These are phyloP conservation scores for Wickerhamomyces kurtzmanii DNA, from an alignment of 805 yeast species.

Conservation along the genomic window DNA sequence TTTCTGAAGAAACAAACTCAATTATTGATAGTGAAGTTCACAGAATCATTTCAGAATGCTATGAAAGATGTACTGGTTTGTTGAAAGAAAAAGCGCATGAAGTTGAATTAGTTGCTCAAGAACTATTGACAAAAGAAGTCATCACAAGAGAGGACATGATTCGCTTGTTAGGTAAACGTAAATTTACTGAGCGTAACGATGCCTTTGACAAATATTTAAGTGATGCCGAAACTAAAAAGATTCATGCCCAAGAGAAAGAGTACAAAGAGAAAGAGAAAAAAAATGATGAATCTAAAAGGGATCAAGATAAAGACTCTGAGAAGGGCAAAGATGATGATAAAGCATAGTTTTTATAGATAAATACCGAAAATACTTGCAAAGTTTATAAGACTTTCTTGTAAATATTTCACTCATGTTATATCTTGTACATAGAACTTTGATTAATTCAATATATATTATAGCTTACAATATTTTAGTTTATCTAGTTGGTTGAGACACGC, in stretches of 20 bases:
- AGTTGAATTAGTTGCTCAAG: conserved; percentile 81
- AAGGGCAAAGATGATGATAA: conserved; percentile 2
- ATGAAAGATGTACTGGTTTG: conserved; percentile 58
- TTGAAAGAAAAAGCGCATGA: conserved; percentile 62
- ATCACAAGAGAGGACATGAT: conserved; percentile 93
- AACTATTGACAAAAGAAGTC: conserved; percentile 77
- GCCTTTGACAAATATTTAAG: conserved; percentile 76
- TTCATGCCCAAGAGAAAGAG: conserved; percentile 1
- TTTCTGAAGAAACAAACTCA: conserved; percentile 78
- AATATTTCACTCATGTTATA: no score
- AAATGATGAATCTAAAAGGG: conserved; percentile 15
- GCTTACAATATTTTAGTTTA: no score
- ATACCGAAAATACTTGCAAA: no score
- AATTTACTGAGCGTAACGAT: conserved; percentile 83
- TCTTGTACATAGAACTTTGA: no score
- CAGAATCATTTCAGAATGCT: conserved; percentile 67
- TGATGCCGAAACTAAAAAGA: conserved; percentile 20
- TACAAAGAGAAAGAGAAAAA: conserved; percentile 19
- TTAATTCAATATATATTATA: no score
- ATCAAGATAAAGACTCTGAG: conserved; percentile 13
- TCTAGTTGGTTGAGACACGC: no score
- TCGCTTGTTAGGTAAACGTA: conserved; percentile 79
- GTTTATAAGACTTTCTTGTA: no score
- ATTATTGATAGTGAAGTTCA: conserved; percentile 78
- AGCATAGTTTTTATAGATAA: not conserved